phyloP scores from a whole-genome alignment of 495 filamentous ascomycete species.

The Hypoxylon lienhwacheense region DNA sequence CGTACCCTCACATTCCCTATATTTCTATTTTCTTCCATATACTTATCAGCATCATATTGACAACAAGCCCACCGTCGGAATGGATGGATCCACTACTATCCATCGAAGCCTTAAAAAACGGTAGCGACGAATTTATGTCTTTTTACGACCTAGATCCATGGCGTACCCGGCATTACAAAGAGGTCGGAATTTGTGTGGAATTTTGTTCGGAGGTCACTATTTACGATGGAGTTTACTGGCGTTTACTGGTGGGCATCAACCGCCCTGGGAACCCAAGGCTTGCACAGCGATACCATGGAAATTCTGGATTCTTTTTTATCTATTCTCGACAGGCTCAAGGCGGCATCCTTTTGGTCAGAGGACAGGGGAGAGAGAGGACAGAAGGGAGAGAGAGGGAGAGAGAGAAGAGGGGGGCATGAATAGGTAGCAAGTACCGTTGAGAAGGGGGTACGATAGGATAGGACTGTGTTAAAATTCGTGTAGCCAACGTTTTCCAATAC shows the following conservation, averaged over 20 bases:
- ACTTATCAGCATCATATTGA: slow-evolving; percentile 22
- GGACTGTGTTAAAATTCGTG: slow-evolving; percentile 27
- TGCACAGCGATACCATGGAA: slow-evolving; percentile 33
- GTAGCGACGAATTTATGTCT: slow-evolving; percentile 32
- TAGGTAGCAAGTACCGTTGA: background rate
- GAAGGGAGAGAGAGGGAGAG: slow-evolving; percentile 2
- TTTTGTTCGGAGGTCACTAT: slow-evolving; percentile 27
- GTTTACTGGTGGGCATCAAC: slow-evolving; percentile 42
- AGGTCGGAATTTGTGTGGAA: slow-evolving; percentile 21
- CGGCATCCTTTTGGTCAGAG: slow-evolving; percentile 11
- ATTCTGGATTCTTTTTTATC: slow-evolving; percentile 15
- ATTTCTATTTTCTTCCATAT: slow-evolving; percentile 26
- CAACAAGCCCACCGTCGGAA: slow-evolving; percentile 12
- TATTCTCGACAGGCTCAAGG: background rate
- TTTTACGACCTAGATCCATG: slow-evolving; percentile 34
- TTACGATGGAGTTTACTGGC: slow-evolving; percentile 40
- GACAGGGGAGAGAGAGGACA: slow-evolving; percentile 16
- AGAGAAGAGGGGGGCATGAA: too few species aligned
- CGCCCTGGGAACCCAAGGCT: slow-evolving; percentile 21
- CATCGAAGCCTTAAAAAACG: slow-evolving; percentile 7
- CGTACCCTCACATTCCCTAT: slow-evolving; percentile 20
- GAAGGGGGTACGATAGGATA: slow-evolving; percentile 18
- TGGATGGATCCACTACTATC: slow-evolving; percentile 4
- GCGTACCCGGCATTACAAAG: slow-evolving; percentile 34
- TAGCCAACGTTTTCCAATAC: slow-evolving; percentile 33